A percentile compares a stretch with the other conserved stretches of the same genome.
These are phyloP conservation scores for Musa itinerans DNA, from an alignment of 176 grass and related monocot species.

Conservation along the genomic window DNA sequence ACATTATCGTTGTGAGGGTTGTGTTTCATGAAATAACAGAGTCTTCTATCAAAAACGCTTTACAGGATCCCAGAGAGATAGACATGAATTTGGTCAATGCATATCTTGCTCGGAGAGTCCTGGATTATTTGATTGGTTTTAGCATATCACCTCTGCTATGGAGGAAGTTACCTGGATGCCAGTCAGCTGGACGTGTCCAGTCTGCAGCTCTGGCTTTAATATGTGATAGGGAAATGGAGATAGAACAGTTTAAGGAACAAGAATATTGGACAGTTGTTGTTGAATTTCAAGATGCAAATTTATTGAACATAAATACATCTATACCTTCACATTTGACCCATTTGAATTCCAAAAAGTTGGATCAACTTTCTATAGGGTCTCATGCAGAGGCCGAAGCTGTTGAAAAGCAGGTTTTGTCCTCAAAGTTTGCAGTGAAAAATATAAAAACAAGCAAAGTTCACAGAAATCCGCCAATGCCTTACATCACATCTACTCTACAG, in stretches of 20 bases:
- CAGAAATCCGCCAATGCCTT: slow-evolving; percentile 74
- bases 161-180: slow-evolving; percentile 94
- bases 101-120: slow-evolving; percentile 82
- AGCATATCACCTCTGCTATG: slow-evolving; percentile 92
- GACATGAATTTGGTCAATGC: slow-evolving; percentile 94
- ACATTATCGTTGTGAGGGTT: slow-evolving; percentile 69
- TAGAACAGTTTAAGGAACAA: slow-evolving; percentile 62
- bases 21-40: slow-evolving; percentile 95
- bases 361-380: slow-evolving; percentile 68
- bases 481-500: slow-evolving; percentile 95
- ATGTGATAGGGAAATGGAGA: slow-evolving; percentile 80
- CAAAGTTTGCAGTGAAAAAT: slow-evolving; percentile 58
- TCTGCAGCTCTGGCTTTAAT: slow-evolving; percentile 87
- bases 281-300: slow-evolving; percentile 36
- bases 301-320: slow-evolving; percentile 5
- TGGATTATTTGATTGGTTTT: slow-evolving; percentile 97
- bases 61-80: slow-evolving; percentile 34
- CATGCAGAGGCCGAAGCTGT: slow-evolving; percentile 45
- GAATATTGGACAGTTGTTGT: slow-evolving; percentile 78
- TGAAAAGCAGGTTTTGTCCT: slow-evolving; percentile 45
- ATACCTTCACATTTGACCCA: slow-evolving; percentile 61
- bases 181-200: slow-evolving; percentile 87
- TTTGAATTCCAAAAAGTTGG: slow-evolving; percentile 63
- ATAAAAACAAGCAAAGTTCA: slow-evolving; percentile 61
- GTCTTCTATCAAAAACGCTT: slow-evolving; percentile 25